Evolutionary conservation across 2,329 filamentous ascomycete genomes (phyloP).

Genomic region (Hypocreales sp.): DNA sequence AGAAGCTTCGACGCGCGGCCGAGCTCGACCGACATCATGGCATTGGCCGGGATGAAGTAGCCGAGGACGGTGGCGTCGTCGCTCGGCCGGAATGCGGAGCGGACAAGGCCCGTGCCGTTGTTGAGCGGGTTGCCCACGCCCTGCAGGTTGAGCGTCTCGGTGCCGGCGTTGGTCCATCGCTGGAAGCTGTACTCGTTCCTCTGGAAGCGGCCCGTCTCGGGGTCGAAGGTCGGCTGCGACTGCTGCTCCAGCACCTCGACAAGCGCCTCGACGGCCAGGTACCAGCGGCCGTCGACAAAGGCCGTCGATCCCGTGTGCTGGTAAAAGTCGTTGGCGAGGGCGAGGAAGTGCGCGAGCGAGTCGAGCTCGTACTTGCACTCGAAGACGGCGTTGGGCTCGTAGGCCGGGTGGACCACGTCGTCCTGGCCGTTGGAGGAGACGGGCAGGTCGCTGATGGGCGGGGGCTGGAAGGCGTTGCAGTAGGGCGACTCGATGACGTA

Average conservation of each 20-base stretch:
- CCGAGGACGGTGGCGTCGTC: slow-evolving; percentile 91
- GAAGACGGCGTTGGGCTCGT: slow-evolving; percentile 75
- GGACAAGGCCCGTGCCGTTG: slow-evolving; percentile 66
- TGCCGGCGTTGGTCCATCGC: slow-evolving; percentile 63
- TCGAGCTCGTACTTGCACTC: slow-evolving; percentile 99
- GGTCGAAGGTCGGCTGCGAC: slow-evolving; percentile 65
- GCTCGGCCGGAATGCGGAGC: slow-evolving; percentile 85
- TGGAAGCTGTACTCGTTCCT: slow-evolving; percentile 80
- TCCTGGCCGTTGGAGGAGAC: slow-evolving; percentile 65
- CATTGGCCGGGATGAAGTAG: slow-evolving; percentile 90
- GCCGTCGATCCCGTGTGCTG: slow-evolving; percentile 61
- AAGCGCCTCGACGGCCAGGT: slow-evolving; percentile 58
- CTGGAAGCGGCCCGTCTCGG: slow-evolving; percentile 44
- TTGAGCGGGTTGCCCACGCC: slow-evolving; percentile 89
- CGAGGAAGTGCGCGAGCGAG: slow-evolving; percentile 82
- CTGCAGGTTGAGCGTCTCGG: slow-evolving; percentile 71
- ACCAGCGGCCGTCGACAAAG: slow-evolving; percentile 69
- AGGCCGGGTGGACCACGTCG: slow-evolving; percentile 72
- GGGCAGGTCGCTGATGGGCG: slow-evolving; percentile 61
- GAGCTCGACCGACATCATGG: slow-evolving; percentile 88
- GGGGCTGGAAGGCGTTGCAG: slow-evolving; percentile 96
- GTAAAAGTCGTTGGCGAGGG: slow-evolving; percentile 74
- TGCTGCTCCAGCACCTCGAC: slow-evolving; percentile 64
- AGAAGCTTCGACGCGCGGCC: slow-evolving; percentile 58
- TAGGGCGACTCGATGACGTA: slow-evolving; percentile 91